Percentiles rank a stretch among this genome's conserved stretches.
Evolutionary conservation across 2,329 filamentous ascomycete species (phyloP).

Genomic region (Fusarium hostae): DNA sequence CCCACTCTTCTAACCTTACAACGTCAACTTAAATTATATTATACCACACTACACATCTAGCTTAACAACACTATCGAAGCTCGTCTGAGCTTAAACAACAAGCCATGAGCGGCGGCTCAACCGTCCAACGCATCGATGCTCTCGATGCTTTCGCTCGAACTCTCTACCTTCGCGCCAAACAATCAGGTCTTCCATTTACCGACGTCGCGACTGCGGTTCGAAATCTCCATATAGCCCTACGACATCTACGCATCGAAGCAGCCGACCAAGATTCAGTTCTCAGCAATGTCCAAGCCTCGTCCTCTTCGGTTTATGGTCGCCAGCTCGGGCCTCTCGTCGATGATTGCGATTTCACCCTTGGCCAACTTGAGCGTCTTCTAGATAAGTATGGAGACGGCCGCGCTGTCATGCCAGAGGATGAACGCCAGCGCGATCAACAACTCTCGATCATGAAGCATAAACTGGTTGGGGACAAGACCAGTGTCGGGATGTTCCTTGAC

Average conservation of each 20-base stretch:
- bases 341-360: slow-evolving; percentile 65
- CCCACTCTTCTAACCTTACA: neutral
- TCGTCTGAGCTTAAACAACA: slow-evolving; percentile 26
- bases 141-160: slow-evolving; percentile 66
- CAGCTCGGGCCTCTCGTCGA: slow-evolving; percentile 64
- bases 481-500: slow-evolving; percentile 67
- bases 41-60: neutral
- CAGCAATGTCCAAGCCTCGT: slow-evolving; percentile 52
- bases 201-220: slow-evolving; percentile 62
- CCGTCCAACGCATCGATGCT: slow-evolving; percentile 62
- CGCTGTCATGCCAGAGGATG: slow-evolving; percentile 42
- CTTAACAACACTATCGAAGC: neutral
- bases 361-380: slow-evolving; percentile 64
- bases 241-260: slow-evolving; percentile 67
- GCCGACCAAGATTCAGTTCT: slow-evolving; percentile 67
- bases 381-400: slow-evolving; percentile 56
- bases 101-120: slow-evolving; percentile 49
- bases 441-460: slow-evolving; percentile 58
- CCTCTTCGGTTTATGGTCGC: slow-evolving; percentile 57
- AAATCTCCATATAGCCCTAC: slow-evolving; percentile 65
- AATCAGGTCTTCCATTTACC: slow-evolving; percentile 58
- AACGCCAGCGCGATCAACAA: slow-evolving; percentile 50
- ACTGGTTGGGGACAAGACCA: slow-evolving; percentile 63
- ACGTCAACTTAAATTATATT: neutral
- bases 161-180: slow-evolving; percentile 64